Evolutionary conservation across 164 flowering plant species (phyloP).

Genomic region (Echeveria elegans): DNA sequence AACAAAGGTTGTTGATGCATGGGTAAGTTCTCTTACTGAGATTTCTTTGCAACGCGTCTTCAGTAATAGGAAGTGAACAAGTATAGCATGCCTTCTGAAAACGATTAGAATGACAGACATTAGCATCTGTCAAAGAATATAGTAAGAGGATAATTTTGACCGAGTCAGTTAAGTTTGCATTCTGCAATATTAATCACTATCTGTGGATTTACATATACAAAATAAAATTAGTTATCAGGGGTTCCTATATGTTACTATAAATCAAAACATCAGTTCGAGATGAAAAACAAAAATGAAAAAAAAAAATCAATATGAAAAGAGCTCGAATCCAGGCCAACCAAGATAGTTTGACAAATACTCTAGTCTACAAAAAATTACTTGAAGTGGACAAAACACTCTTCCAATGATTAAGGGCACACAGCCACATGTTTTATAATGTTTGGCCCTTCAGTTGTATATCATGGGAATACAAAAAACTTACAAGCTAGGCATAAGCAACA

Average conservation of each 20-base stretch:
- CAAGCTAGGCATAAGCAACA: background rate
- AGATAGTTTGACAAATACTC: too few relatives aligned
- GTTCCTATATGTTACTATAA: background rate
- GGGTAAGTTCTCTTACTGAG: conserved; percentile 48
- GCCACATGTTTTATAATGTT: background rate
- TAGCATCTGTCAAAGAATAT: background rate
- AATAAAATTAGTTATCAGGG: background rate
- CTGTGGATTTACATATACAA: background rate
- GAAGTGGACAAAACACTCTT: background rate
- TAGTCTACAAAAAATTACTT: too few relatives aligned
- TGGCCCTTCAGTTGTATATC: background rate
- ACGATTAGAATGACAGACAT: background rate
- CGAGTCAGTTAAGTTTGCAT: background rate
- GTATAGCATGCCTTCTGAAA: conserved; percentile 57
- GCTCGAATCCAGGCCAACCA: background rate
- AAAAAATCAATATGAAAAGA: background rate
- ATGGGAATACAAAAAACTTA: background rate
- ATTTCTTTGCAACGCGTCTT: conserved; percentile 60
- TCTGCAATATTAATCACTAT: background rate
- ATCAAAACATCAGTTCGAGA: background rate
- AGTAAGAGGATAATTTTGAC: background rate
- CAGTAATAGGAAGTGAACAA: conserved; percentile 60
- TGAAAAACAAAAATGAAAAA: too few relatives aligned
- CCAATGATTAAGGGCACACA: background rate
- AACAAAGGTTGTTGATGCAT: too few relatives aligned